phyloP scores from a whole-genome alignment of 2,329 filamentous ascomycete species.

The Seiridium cupressi region DNA sequence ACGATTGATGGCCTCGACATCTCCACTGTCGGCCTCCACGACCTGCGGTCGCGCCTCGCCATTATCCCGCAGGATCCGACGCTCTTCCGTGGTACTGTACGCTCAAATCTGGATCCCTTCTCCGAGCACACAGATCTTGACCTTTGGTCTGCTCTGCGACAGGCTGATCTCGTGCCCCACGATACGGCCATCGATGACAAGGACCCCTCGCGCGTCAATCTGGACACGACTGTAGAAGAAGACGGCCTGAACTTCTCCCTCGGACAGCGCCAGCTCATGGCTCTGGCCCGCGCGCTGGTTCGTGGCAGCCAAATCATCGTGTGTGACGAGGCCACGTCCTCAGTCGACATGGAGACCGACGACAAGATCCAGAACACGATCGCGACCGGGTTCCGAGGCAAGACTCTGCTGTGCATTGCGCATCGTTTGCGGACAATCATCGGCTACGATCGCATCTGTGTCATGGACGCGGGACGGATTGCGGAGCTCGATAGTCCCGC shows the following conservation, averaged over 20 bases:
- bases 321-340: conserved; percentile 92
- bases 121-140: conserved; percentile 73
- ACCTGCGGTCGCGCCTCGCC: conserved; percentile 71
- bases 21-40: conserved; percentile 69
- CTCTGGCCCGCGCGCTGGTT: conserved; percentile 85
- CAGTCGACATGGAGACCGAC: conserved; percentile 94
- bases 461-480: conserved; percentile 89
- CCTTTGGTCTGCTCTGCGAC: conserved; percentile 74
- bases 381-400: conserved; percentile 77
- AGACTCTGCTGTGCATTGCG: conserved; percentile 88
- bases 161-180: conserved; percentile 66
- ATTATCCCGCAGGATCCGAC: conserved; percentile 87
- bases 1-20: conserved; percentile 69
- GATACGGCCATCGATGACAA: conserved; percentile 22
- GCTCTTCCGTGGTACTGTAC: conserved; percentile 76
- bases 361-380: conserved; percentile 93
- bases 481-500: conserved; percentile 81
- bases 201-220: conserved; percentile 63
- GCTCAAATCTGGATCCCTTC: conserved; percentile 80
- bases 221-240: conserved; percentile 85
- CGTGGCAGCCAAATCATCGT: conserved; percentile 88
- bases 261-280: conserved; percentile 93
- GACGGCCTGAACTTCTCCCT: conserved; percentile 96
- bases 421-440: conserved; percentile 91
- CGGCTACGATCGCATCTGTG: conserved; percentile 90